These are phyloP conservation scores for Debaryomyces singareniensis DNA, from an alignment of 1,139 yeast species.

Conservation along the genomic window DNA sequence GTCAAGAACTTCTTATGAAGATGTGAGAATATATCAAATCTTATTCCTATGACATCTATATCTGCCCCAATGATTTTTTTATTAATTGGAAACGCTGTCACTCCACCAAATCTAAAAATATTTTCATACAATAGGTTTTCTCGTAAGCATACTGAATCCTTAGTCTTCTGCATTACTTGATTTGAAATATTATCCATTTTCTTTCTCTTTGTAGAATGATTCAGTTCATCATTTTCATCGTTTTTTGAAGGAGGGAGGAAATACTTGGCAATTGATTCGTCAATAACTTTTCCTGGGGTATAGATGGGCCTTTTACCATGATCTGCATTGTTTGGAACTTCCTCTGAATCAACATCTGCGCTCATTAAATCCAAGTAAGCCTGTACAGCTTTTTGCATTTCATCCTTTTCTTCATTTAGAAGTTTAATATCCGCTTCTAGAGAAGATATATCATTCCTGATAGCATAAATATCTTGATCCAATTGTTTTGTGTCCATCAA, in stretches of 20 bases:
- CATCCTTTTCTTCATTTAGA: constrained; percentile 7
- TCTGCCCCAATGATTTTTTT: constrained; percentile 15
- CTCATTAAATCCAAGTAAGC: too few species aligned
- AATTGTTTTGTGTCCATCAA: not conserved
- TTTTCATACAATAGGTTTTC: constrained; percentile 34
- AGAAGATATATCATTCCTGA: constrained; percentile 10
- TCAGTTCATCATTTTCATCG: too few species aligned
- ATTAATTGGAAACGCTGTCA: constrained; percentile 38
- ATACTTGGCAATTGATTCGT: constrained; percentile 20
- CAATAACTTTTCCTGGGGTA: constrained; percentile 24
- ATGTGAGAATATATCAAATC: constrained; percentile 30
- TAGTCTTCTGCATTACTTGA: constrained; percentile 6
- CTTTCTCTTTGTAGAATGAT: constrained; percentile 2
- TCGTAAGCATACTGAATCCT: constrained; percentile 6
- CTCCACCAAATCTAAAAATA: constrained; percentile 31
- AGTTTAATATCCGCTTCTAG: constrained; percentile 10
- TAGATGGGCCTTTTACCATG: constrained; percentile 11
- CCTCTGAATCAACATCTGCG: too few species aligned
- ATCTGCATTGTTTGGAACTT: constrained; percentile 4
- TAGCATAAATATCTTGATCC: constrained; percentile 7
- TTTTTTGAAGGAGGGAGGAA: too few species aligned
- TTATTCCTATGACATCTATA: constrained; percentile 25
- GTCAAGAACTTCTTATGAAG: constrained; percentile 13
- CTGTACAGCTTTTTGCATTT: too few species aligned
- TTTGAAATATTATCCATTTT: constrained; percentile 7